Evolutionary conservation across 192 early-diverging fungal species (phyloP).

Genomic region (Diversispora epigaea): DNA sequence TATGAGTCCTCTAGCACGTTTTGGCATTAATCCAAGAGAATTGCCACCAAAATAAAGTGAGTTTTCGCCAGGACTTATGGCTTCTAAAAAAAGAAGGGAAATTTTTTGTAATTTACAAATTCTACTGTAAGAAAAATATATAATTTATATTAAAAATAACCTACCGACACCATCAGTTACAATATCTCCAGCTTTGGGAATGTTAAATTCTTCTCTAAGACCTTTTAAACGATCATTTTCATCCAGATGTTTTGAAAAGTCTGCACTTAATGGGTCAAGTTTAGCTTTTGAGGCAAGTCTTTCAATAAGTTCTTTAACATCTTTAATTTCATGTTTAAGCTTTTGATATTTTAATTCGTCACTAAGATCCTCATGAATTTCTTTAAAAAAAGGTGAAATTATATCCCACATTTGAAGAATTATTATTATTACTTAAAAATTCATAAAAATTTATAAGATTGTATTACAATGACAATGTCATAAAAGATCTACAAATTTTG

Average conservation of each 20-base stretch:
- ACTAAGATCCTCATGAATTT: not conserved
- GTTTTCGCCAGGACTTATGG: slow-evolving; percentile 37
- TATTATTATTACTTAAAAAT: no score
- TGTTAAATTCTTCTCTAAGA: slow-evolving; percentile 69
- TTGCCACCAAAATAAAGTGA: slow-evolving; percentile 92
- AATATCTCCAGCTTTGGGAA: slow-evolving; percentile 59
- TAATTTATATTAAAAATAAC: not conserved
- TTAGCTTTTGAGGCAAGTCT: slow-evolving; percentile 19
- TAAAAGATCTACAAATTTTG: no score
- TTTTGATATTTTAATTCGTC: slow-evolving; percentile 27
- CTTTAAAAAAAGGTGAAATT: slow-evolving; percentile 10
- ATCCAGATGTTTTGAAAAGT: slow-evolving; percentile 65
- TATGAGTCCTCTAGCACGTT: slow-evolving; percentile 60
- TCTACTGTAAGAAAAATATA: not conserved
- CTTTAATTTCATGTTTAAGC: slow-evolving; percentile 23
- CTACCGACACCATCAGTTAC: slow-evolving; percentile 25
- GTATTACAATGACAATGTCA: no score
- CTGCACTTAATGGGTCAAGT: slow-evolving; percentile 31
- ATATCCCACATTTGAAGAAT: slow-evolving; percentile 8
- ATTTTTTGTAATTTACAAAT: not conserved
- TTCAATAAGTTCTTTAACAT: slow-evolving; percentile 12
- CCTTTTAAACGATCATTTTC: slow-evolving; percentile 53
- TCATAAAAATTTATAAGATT: no score
- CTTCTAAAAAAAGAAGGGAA: slow-evolving; percentile 14
- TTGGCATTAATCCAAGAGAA: slow-evolving; percentile 88